Base-by-base conservation (phyloP, 2,329 filamentous ascomycete genomes). In the Fusarium sp. region DNA sequence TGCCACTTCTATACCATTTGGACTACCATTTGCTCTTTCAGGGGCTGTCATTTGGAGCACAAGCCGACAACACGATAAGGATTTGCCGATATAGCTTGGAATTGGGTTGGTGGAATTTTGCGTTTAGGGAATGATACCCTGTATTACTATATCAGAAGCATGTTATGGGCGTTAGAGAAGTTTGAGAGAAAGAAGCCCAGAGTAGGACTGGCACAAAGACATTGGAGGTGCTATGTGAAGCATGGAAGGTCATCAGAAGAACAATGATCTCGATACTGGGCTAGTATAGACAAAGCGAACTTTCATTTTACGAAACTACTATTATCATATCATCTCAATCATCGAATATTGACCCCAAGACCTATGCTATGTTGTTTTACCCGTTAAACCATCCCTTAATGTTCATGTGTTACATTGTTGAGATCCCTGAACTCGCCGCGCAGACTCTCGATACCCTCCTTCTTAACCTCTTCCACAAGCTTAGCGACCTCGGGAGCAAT, bases 401-500 rank as follows among this genome's bases (percentile, higher is more conserved):
- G 71, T 58, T 72, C 67, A 34, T 71, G 67, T 58, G 68, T 72
- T 13, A 71, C 52, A 19, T 62, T 57, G 50, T 77, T 77, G 46
- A 77, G 59, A 31, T 78, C 75, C 41, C 75, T 71, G 49, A 80
- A 80, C 53, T 79, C 77, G 12, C 77, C 75, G 5, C 71, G 67
- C 4, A 80, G 58, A 23, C 70, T 66, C 58, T 77, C 77, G 16
- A 78, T 65, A 12, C 77, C 77, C 30, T 75, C 74, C 48, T 65
- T 67, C 57, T 75, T 72, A 1, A 77, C 74, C 53, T 78, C 74
- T 14, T 72, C 64, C 1, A 78, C 72, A 18, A 81, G 58, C 53
- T 68, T 77, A 14, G 72, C 74, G 8, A 85, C 81, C 68, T 75
- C 67, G 4, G 73, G 70, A 7, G 78, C 78, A 46, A 80, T 80